phyloP scores from a whole-genome alignment of 202 grass and related monocot species.

The Setaria italica region DNA sequence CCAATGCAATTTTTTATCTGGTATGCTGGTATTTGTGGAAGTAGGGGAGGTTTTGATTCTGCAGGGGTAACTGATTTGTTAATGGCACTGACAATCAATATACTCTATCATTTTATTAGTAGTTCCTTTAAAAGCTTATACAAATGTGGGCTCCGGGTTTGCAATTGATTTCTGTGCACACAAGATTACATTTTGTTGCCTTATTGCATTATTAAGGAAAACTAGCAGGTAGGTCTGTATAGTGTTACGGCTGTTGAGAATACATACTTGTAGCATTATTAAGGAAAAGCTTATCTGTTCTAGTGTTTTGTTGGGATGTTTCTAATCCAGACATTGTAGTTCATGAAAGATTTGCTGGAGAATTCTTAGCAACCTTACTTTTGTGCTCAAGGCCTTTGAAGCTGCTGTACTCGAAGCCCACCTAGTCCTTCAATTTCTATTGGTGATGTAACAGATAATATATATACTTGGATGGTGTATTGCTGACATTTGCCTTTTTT shows the following conservation, averaged over 20 bases:
- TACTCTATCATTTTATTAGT: not conserved
- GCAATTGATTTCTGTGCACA: not conserved
- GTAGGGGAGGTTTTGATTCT: not conserved
- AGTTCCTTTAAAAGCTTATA: not conserved
- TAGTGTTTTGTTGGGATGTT: not conserved
- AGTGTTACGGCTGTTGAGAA: not conserved
- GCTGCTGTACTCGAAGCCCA: not conserved
- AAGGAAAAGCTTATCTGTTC: not conserved
- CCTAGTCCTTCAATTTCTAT: not conserved
- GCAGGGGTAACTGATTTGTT: not conserved
- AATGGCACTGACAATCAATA: not conserved
- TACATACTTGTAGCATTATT: not conserved
- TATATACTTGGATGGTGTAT: not conserved
- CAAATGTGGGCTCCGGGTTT: constrained; percentile 14
- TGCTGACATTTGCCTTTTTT: not conserved
- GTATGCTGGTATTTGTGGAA: not conserved
- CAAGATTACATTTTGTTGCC: not conserved
- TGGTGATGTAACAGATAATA: too few species aligned
- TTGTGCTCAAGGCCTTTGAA: not conserved
- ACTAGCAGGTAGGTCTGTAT: not conserved
- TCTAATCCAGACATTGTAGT: not conserved
- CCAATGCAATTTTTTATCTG: not conserved
- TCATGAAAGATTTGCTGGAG: not conserved
- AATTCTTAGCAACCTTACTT: not conserved
- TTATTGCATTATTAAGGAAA: not conserved